phyloP scores from a whole-genome alignment of 1,139 yeast genomes.

The Diutina mesorugosa region DNA sequence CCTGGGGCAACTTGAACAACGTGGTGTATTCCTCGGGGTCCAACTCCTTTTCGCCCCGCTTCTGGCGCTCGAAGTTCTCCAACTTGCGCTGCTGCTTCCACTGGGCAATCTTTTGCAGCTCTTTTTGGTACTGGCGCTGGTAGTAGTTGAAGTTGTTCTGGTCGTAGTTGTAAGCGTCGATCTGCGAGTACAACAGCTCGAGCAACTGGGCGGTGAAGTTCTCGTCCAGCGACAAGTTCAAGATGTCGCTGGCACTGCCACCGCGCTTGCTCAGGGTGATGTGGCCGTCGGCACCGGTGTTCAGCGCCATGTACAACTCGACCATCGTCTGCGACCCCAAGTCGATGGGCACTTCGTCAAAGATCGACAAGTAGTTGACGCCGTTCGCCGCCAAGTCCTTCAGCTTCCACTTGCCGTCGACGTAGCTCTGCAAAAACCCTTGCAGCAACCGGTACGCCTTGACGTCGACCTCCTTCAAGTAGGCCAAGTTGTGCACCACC shows the following conservation, averaged over 20 bases:
- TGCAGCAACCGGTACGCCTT: conserved; percentile 61
- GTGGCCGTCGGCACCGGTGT: conserved; percentile 15
- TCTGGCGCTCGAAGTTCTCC: conserved; percentile 50
- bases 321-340: conserved; percentile 43
- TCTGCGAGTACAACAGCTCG: conserved; percentile 60
- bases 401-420: conserved; percentile 52
- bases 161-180: conserved; percentile 71
- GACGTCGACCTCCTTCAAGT: conserved; percentile 51
- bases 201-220: conserved; percentile 37
- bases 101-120: conserved; percentile 54
- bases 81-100: conserved; percentile 60
- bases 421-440: conserved; percentile 44
- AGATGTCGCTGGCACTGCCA: conserved; percentile 21
- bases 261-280: conserved; percentile 7
- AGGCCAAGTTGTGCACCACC: conserved; percentile 60
- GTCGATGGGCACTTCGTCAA: conserved; percentile 59
- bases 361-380: conserved; percentile 53
- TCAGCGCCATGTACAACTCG: conserved; percentile 26
- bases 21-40: conserved; percentile 57
- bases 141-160: conserved; percentile 75
- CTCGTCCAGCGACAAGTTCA: conserved; percentile 31
- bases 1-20: conserved; percentile 55
- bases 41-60: conserved; percentile 43
- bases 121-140: conserved; percentile 69
- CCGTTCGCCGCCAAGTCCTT: conserved; percentile 49